These are phyloP conservation scores for Colletotrichum liriopes DNA, from an alignment of 2,329 filamentous ascomycete species.

Conservation along the genomic window DNA sequence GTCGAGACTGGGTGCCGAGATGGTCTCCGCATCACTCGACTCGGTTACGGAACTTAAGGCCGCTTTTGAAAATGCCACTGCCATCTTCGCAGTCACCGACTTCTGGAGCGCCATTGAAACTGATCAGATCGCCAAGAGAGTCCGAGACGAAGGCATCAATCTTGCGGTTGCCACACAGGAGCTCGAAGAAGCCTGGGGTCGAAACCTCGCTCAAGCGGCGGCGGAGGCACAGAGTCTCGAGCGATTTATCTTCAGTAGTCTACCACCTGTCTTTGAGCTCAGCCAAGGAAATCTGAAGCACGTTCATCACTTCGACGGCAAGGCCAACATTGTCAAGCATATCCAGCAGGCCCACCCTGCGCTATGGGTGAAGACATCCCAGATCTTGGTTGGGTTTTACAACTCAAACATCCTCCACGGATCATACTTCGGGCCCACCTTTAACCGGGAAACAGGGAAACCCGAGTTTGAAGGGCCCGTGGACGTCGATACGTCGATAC, in stretches of 20 bases:
- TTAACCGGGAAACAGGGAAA: neutral
- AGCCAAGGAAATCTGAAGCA: slow-evolving; percentile 19
- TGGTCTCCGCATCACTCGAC: slow-evolving; percentile 61
- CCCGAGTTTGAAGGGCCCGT: slow-evolving; percentile 19
- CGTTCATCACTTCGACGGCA: slow-evolving; percentile 28
- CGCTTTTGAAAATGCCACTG: slow-evolving; percentile 61
- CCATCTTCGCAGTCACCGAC: slow-evolving; percentile 70
- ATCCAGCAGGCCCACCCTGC: neutral
- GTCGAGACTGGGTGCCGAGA: slow-evolving; percentile 56
- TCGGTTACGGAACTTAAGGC: slow-evolving; percentile 55
- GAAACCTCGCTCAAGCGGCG: slow-evolving; percentile 70
- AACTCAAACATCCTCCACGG: slow-evolving; percentile 16
- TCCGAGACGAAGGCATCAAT: neutral
- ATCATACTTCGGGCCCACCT: slow-evolving; percentile 4
- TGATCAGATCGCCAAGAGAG: slow-evolving; percentile 52
- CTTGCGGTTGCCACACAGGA: slow-evolving; percentile 58
- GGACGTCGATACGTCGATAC: neutral
- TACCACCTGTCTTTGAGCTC: neutral
- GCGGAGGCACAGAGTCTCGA: slow-evolving; percentile 47
- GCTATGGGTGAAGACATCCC: slow-evolving; percentile 29
- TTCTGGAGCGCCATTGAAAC: slow-evolving; percentile 68
- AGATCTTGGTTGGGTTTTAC: slow-evolving; percentile 23
- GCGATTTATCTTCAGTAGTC: slow-evolving; percentile 32
- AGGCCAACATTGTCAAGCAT: slow-evolving; percentile 19
- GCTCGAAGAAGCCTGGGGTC: slow-evolving; percentile 65